Percentiles rank a stretch among this genome's conserved stretches.
These are phyloP conservation scores for Fusarium tjaetaba DNA, from an alignment of 2,329 filamentous ascomycete genomes.

Conservation along the genomic window DNA sequence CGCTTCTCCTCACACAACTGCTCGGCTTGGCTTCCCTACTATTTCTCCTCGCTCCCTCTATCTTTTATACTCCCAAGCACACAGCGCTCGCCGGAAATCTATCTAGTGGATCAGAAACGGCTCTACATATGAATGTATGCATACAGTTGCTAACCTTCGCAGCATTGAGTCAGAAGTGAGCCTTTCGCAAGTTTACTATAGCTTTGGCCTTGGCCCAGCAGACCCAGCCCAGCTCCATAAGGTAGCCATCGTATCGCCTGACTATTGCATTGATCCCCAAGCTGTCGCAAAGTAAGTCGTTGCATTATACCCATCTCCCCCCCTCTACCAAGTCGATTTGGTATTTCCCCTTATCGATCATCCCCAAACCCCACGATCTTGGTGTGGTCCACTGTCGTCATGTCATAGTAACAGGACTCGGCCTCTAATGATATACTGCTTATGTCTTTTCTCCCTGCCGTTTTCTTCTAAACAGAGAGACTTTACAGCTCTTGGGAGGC, in stretches of 20 bases:
- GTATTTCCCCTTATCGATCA: slow-evolving; percentile 20
- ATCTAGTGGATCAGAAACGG: slow-evolving; percentile 21
- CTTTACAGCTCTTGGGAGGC: slow-evolving; percentile 7
- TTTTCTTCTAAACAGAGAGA: background rate
- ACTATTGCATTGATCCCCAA: slow-evolving; percentile 32
- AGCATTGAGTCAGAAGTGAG: slow-evolving; percentile 37
- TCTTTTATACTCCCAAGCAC: slow-evolving; percentile 1
- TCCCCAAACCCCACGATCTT: slow-evolving; percentile 22
- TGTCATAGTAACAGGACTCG: slow-evolving; percentile 38
- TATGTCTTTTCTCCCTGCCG: background rate
- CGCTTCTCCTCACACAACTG: slow-evolving; percentile 36
- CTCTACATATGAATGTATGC: slow-evolving; percentile 31
- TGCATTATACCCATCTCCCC: slow-evolving; percentile 3
- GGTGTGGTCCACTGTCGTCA: slow-evolving; percentile 33
- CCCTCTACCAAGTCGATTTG: background rate
- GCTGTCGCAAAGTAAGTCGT: slow-evolving; percentile 31
- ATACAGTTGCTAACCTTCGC: slow-evolving; percentile 31
- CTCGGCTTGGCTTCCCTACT: slow-evolving; percentile 9
- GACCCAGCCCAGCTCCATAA: slow-evolving; percentile 18
- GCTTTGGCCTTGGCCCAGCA: slow-evolving; percentile 26
- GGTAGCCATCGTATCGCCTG: slow-evolving; percentile 18
- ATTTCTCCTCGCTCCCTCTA: background rate
- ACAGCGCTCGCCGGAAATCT: background rate
- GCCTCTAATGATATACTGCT: slow-evolving; percentile 29
- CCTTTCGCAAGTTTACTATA: slow-evolving; percentile 29